Base-by-base conservation (phyloP, 2,329 filamentous ascomycete species). In the Paraphoma sp. region DNA sequence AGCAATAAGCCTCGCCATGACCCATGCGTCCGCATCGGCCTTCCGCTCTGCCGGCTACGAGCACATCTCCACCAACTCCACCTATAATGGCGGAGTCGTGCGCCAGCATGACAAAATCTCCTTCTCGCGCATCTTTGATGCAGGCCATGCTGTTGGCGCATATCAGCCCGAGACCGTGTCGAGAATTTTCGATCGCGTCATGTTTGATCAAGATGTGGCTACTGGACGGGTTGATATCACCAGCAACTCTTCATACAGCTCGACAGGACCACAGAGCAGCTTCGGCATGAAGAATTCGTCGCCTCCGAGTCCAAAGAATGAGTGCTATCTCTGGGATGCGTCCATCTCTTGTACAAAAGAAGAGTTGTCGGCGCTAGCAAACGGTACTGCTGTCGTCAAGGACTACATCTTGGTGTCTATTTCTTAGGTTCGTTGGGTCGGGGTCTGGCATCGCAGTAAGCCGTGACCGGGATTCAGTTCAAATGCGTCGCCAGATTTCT, bases 101-200 rank as follows among this genome's bases (percentile, higher is more conserved):
- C 64, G 73, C 16, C 75, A 78, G 51, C 64, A 70, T 48, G 69
- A 70, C 33, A 74, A 74, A 48, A 60, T 80, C 41, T 75, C 71
- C 28, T 81, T 79, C 69, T 63, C 71, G 7, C 63, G 73, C n/a
- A 58, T 74, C 12, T 75, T 72, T 51, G 74, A 80, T 16, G 68
- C 76, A 17, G 78, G 78, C 1, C 78, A 80, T 53, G 69, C 74
- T 47, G 72, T 78, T 4, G 73, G 75, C 0, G 76, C 65, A 59
- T 79, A 76, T 60, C 78, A 80, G 56, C 76, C 75, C 36, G 62
- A 84, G 62, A 82, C 82, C 0, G 78, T 78, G 0, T 84, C 82
- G 54, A 79, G 78, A 3, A 76, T 84, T 53, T 84, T 84, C 66
- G 77, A 79, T 6, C 76, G 83, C 10, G 77, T 78, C 10, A 73